Base-by-base conservation (phyloP, 176 grass and related monocot genomes). In the Zizania latifolia region DNA sequence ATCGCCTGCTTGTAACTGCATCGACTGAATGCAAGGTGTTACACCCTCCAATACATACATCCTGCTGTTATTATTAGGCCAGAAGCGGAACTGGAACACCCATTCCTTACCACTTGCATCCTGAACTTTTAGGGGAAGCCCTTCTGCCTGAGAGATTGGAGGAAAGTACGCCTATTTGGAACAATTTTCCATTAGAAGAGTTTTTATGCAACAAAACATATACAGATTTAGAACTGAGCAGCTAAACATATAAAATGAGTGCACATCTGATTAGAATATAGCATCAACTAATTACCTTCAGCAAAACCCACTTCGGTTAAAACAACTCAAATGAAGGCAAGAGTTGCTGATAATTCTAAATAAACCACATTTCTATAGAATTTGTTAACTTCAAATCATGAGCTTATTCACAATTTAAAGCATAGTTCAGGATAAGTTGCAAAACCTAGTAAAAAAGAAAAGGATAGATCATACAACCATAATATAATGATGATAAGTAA, bases 41-140 rank as follows among this genome's bases (percentile, higher is more conserved):
- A 99, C 91, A 78, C 95, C 95, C 84, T 99, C 95, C 81, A 99
- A 89, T 65, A 99, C 95, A 88, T 99, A 99, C 95, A 99, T 99
- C 62, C 91, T 91, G 83, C 95, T 99, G 80, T 99, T 99, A 84
- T 99, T 99, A 74, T 99, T 99, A 53, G 95, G 95, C 95, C 95
- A 99, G 76, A 88, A 99, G 76, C 95, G 92, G 78, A 99, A 99
- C 53, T 99, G 95, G 62, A 99, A 99, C 55, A 91, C 77, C 95
- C 95, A 99, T 84, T 99, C 91, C 85, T 99, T 99, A 59, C 95
- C 95, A 83, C 72, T 92, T 46, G 84, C 81, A 86, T 99, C 95
- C 79, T 94, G 91, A 74, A 99, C 95, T 64, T 89, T 94, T 73
- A 99, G 78, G 16, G 95, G 95, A 37, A 99, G 95, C 8, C 95